phyloP scores from a whole-genome alignment of 306 rosid species.

The Parietaria judaica region DNA sequence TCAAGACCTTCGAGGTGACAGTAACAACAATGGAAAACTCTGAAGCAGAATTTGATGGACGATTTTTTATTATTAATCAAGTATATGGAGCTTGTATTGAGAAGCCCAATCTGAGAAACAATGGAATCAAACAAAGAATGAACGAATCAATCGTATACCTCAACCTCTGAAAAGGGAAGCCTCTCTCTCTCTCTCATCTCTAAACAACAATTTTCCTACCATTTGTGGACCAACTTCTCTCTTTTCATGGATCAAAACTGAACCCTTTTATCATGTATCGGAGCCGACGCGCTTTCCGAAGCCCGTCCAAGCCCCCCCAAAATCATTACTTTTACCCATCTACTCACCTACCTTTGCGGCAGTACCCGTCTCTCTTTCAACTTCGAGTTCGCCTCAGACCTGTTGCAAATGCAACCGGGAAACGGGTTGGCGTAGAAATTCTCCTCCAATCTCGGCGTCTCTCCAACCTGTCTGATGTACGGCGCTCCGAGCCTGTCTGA shows the following conservation, averaged over 20 bases:
- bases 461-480: slow-evolving; percentile 60
- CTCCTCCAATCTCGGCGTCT: slow-evolving; percentile 78
- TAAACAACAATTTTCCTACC: slow-evolving; percentile 32
- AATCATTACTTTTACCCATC: slow-evolving; percentile 22
- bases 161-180: slow-evolving; percentile 21
- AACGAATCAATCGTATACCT: slow-evolving; percentile 36
- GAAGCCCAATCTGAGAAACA: slow-evolving; percentile 23
- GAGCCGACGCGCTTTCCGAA: slow-evolving; percentile 16
- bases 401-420: slow-evolving; percentile 87
- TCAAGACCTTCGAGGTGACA: too few species aligned
- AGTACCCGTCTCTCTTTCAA: slow-evolving; percentile 25
- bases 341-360: slow-evolving; percentile 36
- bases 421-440: slow-evolving; percentile 87
- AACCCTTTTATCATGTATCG: slow-evolving; percentile 15
- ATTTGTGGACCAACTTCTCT: slow-evolving; percentile 30
- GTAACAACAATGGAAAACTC: too few species aligned
- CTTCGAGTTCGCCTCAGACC: slow-evolving; percentile 34
- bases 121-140: slow-evolving; percentile 33
- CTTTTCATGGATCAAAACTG: slow-evolving; percentile 30
- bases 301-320: slow-evolving; percentile 26
- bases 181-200: slow-evolving; percentile 29
- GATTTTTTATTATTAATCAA: slow-evolving; percentile 19
- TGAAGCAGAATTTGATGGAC: too few species aligned
- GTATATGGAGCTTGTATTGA: slow-evolving; percentile 21
- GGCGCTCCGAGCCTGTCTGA: slow-evolving; percentile 71